These are phyloP conservation scores for Candida frijolesensis DNA, from an alignment of 1,139 yeast genomes.

Conservation along the genomic window DNA sequence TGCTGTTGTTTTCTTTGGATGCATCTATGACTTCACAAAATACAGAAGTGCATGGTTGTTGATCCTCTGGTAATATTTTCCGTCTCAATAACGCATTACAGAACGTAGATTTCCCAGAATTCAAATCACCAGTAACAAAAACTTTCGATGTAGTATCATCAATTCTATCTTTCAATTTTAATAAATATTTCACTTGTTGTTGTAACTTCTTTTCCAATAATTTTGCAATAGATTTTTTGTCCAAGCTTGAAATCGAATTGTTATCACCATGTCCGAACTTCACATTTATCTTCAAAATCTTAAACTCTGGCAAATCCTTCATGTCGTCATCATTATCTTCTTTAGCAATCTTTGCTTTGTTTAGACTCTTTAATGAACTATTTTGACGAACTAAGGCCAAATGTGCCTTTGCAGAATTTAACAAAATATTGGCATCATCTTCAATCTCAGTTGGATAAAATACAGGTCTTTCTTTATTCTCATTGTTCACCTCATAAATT, in stretches of 20 bases:
- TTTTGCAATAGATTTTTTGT: slow-evolving; percentile 64
- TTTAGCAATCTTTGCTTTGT: slow-evolving; percentile 31
- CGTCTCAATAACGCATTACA: slow-evolving; percentile 88
- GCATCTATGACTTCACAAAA: slow-evolving; percentile 94
- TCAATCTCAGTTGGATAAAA: slow-evolving; percentile 58
- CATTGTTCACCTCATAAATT: slow-evolving; percentile 54
- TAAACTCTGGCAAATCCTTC: slow-evolving; percentile 45
- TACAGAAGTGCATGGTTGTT: slow-evolving; percentile 96
- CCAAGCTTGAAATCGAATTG: slow-evolving; percentile 55
- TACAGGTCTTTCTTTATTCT: slow-evolving; percentile 62
- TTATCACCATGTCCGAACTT: slow-evolving; percentile 54
- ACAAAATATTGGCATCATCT: slow-evolving; percentile 34
- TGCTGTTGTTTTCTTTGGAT: slow-evolving; percentile 61
- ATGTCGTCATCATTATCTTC: slow-evolving; percentile 17
- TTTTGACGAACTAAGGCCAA: slow-evolving; percentile 54
- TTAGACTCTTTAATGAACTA: slow-evolving; percentile 31
- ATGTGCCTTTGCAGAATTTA: slow-evolving; percentile 51
- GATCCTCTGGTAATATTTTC: slow-evolving; percentile 87
- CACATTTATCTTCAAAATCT: slow-evolving; percentile 64
- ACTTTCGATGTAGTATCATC: slow-evolving; percentile 94
- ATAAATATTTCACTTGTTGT: slow-evolving; percentile 66
- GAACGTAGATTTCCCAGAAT: slow-evolving; percentile 94
- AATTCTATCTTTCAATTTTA: slow-evolving; percentile 77
- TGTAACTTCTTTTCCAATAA: slow-evolving; percentile 64
- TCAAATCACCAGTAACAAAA: slow-evolving; percentile 93